Evolutionary conservation across 352 stramenopile genomes (phyloP).

Genomic region (Phytopythium ostracodes): DNA sequence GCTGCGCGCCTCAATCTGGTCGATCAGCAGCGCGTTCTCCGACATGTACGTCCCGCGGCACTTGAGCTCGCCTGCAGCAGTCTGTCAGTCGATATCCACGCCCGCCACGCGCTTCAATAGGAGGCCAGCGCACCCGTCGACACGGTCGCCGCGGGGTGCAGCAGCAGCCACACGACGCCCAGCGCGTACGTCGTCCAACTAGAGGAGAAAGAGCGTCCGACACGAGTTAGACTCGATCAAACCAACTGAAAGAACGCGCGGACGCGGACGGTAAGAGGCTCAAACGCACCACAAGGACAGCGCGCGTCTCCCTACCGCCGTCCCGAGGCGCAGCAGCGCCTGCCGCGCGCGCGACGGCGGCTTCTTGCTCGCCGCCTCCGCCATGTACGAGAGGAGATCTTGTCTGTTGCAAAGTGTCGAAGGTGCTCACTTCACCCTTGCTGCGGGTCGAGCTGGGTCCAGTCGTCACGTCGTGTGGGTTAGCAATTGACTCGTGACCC

Average conservation of each 20-base stretch:
- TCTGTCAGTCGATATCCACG: background rate
- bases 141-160: conserved; percentile 74
- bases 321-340: conserved; percentile 21
- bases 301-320: conserved; percentile 18
- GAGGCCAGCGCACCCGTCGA: conserved; percentile 45
- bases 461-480: background rate
- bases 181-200: conserved; percentile 70
- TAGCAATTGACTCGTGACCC: background rate
- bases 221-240: background rate
- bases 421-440: background rate
- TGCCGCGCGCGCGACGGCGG: conserved; percentile 19
- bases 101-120: background rate
- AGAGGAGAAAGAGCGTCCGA: background rate
- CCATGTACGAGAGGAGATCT: background rate
- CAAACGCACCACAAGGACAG: conserved; percentile 36
- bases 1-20: conserved; percentile 52
- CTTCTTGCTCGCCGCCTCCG: conserved; percentile 13
- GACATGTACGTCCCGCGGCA: conserved; percentile 85
- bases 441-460: background rate
- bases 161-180: conserved; percentile 68
- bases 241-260: background rate
- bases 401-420: background rate
- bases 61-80: conserved; percentile 58
- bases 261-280: background rate
- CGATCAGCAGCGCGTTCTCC: conserved; percentile 84